Evolutionary conservation across 176 grass and related monocot species (phyloP), one percentile per base, ranked within the genome.

Genomic region (Dactylis glomerata): DNA sequence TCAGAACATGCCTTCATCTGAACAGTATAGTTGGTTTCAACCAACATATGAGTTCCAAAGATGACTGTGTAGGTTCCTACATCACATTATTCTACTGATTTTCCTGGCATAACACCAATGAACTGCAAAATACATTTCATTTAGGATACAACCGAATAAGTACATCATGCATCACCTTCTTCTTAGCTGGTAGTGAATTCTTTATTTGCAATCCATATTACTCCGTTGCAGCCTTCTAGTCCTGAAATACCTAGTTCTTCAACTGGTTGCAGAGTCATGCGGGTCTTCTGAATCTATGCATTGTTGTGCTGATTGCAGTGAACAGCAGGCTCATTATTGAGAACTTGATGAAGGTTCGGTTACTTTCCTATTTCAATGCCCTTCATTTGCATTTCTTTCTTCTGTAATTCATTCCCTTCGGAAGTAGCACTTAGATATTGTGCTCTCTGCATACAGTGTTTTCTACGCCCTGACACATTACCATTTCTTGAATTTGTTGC

Each of bases 251-350:
- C 78, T 54, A 77, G 23, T 31, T 68, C 38, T 55, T 79, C 44
- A 46, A 42, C 52, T 88, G 26, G 73, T 95, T 89, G 50, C 83
- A 98, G 96, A 98, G 96, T 68, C 96, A 98, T 89, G 96, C 96
- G 52, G 96, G 96, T 83, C 96, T 98, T 86, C 83, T 98, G 41
- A 98, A 98, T 90, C 91, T 98, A 66, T 98, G 96, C 80, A 98
- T 98, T 73, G 93, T 98, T 54, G 93, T 98, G 55, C 83, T 98
- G 73, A 76, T 98, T 89, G 93, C 96, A 75, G 93, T 98, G 46
- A 98, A 98, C 78, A 85, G 96, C 81, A 88, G 96, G 62, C 96
- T 98, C 52, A 98, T 98, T 72, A 98, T 98, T 58, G 96, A 98
- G 87, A 98, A 98, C 83, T 81, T 98, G 54, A 94, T 98, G 96